These are phyloP conservation scores for Exophiala viscosa DNA, from an alignment of 2,329 filamentous ascomycete genomes.

Conservation along the genomic window DNA sequence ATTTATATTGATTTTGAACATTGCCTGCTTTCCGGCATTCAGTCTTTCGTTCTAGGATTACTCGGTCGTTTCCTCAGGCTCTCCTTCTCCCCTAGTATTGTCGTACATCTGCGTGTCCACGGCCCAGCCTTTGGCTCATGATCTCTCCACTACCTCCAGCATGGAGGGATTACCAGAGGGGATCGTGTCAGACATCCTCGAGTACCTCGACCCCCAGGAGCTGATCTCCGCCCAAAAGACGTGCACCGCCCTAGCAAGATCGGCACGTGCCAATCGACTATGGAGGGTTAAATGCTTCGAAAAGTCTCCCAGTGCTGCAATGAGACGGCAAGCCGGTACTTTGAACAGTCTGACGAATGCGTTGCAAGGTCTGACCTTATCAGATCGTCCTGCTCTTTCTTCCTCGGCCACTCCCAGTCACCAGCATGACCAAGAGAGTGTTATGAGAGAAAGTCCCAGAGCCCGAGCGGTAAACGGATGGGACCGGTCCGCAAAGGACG, in stretches of 20 bases:
- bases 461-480: conserved; percentile 68
- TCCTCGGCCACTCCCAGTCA: neutral
- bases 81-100: neutral
- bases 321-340: conserved; percentile 17
- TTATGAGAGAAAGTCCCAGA: conserved; percentile 39
- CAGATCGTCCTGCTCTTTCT: conserved; percentile 6
- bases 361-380: conserved; percentile 29
- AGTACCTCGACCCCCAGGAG: conserved; percentile 47
- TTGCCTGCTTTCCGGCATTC: too few species aligned
- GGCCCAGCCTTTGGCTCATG: neutral
- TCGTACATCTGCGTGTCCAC: neutral
- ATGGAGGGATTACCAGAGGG: conserved; percentile 61
- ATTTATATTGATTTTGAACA: too few species aligned
- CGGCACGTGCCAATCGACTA: conserved; percentile 69
- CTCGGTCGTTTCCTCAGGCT: neutral
- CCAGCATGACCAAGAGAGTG: conserved; percentile 22
- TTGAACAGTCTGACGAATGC: conserved; percentile 29
- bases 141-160: neutral
- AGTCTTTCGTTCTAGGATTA: too few species aligned
- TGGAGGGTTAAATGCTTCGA: conserved; percentile 76
- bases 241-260: conserved; percentile 60
- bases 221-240: conserved; percentile 67
- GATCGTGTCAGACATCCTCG: conserved; percentile 60
- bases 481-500: conserved; percentile 71
- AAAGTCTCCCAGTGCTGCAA: conserved; percentile 61